A percentile compares a stretch with the other conserved stretches of the same genome.
Evolutionary conservation across 768 basidiomycete species (phyloP).

Genomic region (Porphyrellus cyaneotinctus): DNA sequence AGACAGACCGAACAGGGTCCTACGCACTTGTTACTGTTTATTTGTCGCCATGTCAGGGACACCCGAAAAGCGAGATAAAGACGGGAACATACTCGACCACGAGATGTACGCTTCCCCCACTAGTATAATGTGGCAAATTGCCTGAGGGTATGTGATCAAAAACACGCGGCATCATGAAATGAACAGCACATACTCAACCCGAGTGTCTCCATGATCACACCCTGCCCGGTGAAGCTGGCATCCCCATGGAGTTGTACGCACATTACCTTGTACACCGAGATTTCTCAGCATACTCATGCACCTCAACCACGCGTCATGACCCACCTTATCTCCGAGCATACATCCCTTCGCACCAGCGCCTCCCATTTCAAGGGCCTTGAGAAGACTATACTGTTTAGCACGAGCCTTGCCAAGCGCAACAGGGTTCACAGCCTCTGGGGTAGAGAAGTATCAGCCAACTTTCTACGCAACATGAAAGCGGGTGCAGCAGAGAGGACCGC

Average conservation of each 20-base stretch:
- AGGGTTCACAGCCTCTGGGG: constrained; percentile 78
- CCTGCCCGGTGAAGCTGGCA: constrained; percentile 88
- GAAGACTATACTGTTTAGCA: constrained; percentile 81
- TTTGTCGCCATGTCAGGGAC: not conserved
- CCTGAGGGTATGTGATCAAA: constrained; percentile 38
- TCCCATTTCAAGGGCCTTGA: constrained; percentile 54
- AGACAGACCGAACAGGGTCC: not conserved
- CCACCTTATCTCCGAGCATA: constrained; percentile 33
- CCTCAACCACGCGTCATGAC: not conserved
- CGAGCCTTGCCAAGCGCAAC: constrained; percentile 87
- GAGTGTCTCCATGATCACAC: constrained; percentile 83
- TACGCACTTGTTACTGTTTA: constrained; percentile 53
- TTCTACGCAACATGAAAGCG: not conserved
- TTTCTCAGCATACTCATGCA: constrained; percentile 2
- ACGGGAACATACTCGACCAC: constrained; percentile 73
- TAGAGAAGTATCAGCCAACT: not conserved
- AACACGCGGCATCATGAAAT: not conserved
- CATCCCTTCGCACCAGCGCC: constrained; percentile 19
- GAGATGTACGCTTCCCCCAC: constrained; percentile 85
- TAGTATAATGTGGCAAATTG: constrained; percentile 87
- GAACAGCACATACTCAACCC: constrained; percentile 60
- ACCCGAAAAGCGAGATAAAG: not conserved
- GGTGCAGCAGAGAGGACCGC: not conserved
- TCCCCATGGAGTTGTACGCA: constrained; percentile 91
- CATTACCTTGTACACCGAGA: constrained; percentile 56